Base-by-base conservation (phyloP, 352 stramenopile species). In the Globisporangium splendens region DNA sequence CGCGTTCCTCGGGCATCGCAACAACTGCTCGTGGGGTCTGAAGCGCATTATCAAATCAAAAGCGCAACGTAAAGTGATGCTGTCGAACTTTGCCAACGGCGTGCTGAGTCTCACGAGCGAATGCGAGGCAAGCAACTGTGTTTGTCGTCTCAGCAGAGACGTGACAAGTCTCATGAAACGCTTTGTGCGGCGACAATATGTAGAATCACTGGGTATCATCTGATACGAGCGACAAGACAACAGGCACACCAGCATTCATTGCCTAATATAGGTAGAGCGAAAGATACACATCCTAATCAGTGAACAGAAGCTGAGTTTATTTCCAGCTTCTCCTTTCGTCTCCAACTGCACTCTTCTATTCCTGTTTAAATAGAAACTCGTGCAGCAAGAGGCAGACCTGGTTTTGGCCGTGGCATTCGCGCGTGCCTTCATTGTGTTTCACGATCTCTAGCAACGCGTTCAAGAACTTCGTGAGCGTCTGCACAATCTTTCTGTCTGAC, bases 51-150 rank as follows among this genome's bases (percentile, higher is more conserved):
- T 62, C 21, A 55, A 46, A 17, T 38, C 46, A 8, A 55, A 4
- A 6, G 41, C 46, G 35, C 47, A 18, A 13, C 55, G 55, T 8
- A 18, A 49, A 21, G 35, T 54, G 46, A 35, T 54, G 55, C 46
- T 62, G n/a, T 18, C 28, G 11, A 62, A 62, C 44, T 62, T 62
- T 14, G 20, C 55, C n/a, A 62, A 62, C 46, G 39, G 55, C 17
- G 48, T 62, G 8, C 21, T 62, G 56, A 63, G 48, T 35, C 50
- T 50, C 38, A 63, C 56, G 42, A 52, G 28, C 48, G 48, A 57
- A 48, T 58, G 39, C 21, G 39, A 62, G 14, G 17, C 46, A 20
- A 55, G 51, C 24, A 51, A 50, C 20, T 24, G 47, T 17, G 31
- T 58, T 11, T 57, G 42, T 31, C 11, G 42, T 20, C 39, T 41